Evolutionary conservation across 2,329 filamentous ascomycete genomes (phyloP).

Genomic region (Lachnellula hyalina): DNA sequence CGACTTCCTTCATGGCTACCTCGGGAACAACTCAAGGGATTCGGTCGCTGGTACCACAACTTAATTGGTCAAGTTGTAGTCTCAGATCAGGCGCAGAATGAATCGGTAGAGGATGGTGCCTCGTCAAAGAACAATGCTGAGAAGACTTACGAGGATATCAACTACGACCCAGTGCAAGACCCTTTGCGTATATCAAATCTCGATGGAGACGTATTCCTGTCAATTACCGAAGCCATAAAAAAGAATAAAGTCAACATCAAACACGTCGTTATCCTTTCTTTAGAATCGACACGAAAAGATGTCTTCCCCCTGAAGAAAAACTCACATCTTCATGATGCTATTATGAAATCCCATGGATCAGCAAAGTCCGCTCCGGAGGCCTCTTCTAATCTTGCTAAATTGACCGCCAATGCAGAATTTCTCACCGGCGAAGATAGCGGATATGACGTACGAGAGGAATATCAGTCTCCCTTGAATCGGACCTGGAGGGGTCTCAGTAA

Average conservation of each 20-base stretch:
- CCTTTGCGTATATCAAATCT: conserved; percentile 36
- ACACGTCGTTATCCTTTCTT: conserved; percentile 34
- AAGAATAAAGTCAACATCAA: conserved; percentile 32
- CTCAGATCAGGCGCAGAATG: not conserved
- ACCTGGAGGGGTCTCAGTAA: conserved; percentile 22
- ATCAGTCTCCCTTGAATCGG: conserved; percentile 1
- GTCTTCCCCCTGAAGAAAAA: conserved; percentile 35
- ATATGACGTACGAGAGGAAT: conserved; percentile 22
- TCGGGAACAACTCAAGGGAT: conserved; percentile 26
- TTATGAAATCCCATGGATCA: conserved; percentile 29
- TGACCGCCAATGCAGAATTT: conserved; percentile 32
- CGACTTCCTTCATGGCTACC: conserved; percentile 31
- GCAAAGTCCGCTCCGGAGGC: conserved; percentile 21
- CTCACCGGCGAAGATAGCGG: conserved; percentile 34
- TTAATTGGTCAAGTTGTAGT: not conserved
- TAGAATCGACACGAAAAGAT: conserved; percentile 38
- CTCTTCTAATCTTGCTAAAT: conserved; percentile 26
- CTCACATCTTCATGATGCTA: conserved; percentile 30
- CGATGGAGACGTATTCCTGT: conserved; percentile 28
- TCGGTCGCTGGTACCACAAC: conserved; percentile 29
- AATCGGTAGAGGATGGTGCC: too few species aligned
- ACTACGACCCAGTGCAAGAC: conserved; percentile 33
- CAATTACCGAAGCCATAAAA: conserved; percentile 29
- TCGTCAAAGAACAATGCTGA: not conserved
- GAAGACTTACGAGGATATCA: conserved; percentile 1